These are phyloP conservation scores for Penicillium subrubescens DNA, from an alignment of 495 filamentous ascomycete genomes.

Conservation along the genomic window DNA sequence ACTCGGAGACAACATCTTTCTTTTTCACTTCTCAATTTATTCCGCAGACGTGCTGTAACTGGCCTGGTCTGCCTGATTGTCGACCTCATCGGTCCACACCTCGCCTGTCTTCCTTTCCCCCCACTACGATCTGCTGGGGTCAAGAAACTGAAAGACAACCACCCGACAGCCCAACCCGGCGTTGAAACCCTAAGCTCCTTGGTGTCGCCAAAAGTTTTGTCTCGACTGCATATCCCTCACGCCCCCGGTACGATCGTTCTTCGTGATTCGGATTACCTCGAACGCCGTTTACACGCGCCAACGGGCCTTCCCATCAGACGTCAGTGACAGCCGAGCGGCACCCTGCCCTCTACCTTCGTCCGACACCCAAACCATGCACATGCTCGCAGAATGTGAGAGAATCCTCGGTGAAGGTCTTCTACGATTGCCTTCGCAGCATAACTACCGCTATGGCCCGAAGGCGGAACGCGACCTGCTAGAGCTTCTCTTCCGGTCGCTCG, in stretches of 20 bases:
- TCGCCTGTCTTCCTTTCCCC: conserved; percentile 21
- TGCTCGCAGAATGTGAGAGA: conserved; percentile 74
- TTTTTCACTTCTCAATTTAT: not conserved
- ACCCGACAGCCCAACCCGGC: not conserved
- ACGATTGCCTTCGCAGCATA: conserved; percentile 66
- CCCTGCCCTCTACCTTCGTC: conserved; percentile 6
- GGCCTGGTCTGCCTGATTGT: conserved; percentile 9
- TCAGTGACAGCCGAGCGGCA: conserved; percentile 23
- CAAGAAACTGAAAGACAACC: not conserved
- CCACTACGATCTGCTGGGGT: conserved; percentile 28
- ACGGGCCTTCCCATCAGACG: conserved; percentile 16
- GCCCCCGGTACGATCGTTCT: conserved; percentile 9
- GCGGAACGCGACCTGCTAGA: conserved; percentile 71
- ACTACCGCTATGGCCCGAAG: conserved; percentile 69
- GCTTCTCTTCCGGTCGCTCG: conserved; percentile 84
- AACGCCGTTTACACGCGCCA: conserved; percentile 20
- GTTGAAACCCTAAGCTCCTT: not conserved
- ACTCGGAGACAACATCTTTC: not conserved
- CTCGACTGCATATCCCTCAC: conserved; percentile 7
- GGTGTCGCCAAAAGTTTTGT: not conserved
- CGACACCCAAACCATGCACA: conserved; percentile 32
- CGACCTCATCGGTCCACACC: conserved; percentile 26
- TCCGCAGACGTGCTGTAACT: conserved; percentile 14
- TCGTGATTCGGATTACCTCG: conserved; percentile 12
- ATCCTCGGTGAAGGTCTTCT: conserved; percentile 75